Percentiles rank a stretch among this genome's conserved stretches.
These are phyloP conservation scores for Meyerozyma smithsonii DNA, from an alignment of 1,139 yeast genomes.

Conservation along the genomic window DNA sequence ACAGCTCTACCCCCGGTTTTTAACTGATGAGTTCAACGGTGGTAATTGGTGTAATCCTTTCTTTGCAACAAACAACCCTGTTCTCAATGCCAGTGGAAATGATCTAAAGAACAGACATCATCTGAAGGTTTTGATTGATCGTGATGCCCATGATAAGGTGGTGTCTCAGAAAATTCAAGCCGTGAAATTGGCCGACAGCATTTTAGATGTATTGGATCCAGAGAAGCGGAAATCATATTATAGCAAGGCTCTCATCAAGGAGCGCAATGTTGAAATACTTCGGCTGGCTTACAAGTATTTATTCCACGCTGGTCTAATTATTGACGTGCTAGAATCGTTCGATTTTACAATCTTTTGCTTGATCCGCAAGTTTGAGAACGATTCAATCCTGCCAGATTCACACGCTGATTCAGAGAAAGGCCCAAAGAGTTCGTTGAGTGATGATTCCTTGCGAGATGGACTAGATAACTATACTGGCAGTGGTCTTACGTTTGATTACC, in stretches of 20 bases:
- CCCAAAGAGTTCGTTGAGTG: conserved; percentile 19
- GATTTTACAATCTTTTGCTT: conserved; percentile 57
- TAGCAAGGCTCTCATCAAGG: conserved; percentile 33
- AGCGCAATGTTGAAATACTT: conserved; percentile 50
- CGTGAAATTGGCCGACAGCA: conserved; percentile 33
- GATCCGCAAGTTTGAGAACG: conserved; percentile 15
- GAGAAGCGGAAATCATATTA: conserved; percentile 27
- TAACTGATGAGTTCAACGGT: conserved; percentile 61
- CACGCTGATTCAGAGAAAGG: neutral
- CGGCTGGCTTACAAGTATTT: conserved; percentile 50
- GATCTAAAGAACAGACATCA: conserved; percentile 40
- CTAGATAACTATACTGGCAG: conserved; percentile 6
- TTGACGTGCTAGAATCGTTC: conserved; percentile 54
- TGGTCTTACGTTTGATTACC: conserved; percentile 48
- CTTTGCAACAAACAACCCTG: conserved; percentile 37
- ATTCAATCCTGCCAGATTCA: neutral
- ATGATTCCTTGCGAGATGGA: conserved; percentile 15
- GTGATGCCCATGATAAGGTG: conserved; percentile 39
- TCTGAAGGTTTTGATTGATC: conserved; percentile 47
- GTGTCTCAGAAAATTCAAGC: conserved; percentile 35
- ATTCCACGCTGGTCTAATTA: conserved; percentile 43
- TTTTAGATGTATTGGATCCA: conserved; percentile 36
- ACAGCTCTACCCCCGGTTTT: conserved; percentile 63
- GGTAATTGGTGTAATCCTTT: conserved; percentile 74
- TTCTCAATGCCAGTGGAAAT: conserved; percentile 43